phyloP scores from a whole-genome alignment of 2,329 filamentous ascomycete genomes.

The Pyrenochaeta sp. region DNA sequence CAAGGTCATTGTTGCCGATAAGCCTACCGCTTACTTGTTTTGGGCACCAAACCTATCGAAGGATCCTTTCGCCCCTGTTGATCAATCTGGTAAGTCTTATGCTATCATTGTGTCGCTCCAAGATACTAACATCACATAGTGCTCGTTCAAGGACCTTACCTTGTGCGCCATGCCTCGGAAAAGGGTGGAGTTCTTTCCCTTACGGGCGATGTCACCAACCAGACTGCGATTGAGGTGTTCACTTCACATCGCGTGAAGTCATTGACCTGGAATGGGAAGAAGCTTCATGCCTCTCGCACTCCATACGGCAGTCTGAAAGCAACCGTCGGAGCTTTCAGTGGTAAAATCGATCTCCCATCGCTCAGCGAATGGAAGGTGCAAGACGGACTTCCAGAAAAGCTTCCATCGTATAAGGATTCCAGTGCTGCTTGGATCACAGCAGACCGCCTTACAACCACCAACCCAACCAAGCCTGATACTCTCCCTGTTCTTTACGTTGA shows the following conservation, averaged over 20 bases:
- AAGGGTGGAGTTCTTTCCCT: conserved; percentile 36
- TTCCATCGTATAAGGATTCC: conserved; percentile 53
- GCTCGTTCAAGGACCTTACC: conserved; percentile 51
- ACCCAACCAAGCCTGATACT: conserved; percentile 47
- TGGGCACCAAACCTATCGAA: conserved; percentile 50
- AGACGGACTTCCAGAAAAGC: conserved; percentile 60
- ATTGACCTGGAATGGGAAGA: conserved; percentile 50
- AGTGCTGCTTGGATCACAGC: conserved; percentile 53
- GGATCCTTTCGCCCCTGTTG: conserved; percentile 49
- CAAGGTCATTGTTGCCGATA: conserved; percentile 48
- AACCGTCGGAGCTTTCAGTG: conserved; percentile 29
- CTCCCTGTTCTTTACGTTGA: conserved; percentile 52
- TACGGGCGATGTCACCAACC: conserved; percentile 46
- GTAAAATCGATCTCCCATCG: conserved; percentile 47
- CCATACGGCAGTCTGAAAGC: conserved; percentile 48
- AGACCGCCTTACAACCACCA: conserved; percentile 47
- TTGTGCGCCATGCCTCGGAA: conserved; percentile 43
- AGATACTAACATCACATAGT: conserved; percentile 25
- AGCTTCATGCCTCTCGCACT: conserved; percentile 37
- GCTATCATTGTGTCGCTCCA: background rate
- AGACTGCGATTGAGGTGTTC: conserved; percentile 49
- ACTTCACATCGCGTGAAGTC: conserved; percentile 31
- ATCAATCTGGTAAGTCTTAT: conserved; percentile 40
- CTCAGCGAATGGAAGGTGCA: conserved; percentile 57
- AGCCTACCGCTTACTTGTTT: conserved; percentile 46